Conservation (phyloP, 2,329 filamentous ascomycete genomes). For the Boeremia lycopersici region DNA sequence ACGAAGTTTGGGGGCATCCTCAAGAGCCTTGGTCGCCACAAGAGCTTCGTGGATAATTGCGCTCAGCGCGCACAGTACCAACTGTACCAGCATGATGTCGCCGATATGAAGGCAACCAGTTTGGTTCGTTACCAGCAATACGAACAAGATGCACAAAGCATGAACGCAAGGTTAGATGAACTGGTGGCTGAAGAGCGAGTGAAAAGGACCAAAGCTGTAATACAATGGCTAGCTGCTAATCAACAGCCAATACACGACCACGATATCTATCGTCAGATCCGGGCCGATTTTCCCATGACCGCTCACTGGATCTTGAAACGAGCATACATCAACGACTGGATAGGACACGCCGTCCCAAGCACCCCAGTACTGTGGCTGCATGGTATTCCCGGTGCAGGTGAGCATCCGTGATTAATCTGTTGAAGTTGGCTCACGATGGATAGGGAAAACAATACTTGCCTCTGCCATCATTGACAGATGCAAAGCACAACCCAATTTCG, state of each 20-base stretch:
- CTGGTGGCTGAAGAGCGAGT: background rate
- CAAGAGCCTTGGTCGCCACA: conserved; percentile 33
- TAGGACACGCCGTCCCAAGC: conserved; percentile 10
- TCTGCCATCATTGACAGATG: conserved; percentile 33
- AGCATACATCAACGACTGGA: conserved; percentile 28
- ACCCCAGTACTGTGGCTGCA: conserved; percentile 24
- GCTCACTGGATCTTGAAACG: conserved; percentile 29
- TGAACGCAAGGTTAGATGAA: background rate
- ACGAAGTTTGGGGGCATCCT: conserved; percentile 39
- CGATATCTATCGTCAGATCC: conserved; percentile 3
- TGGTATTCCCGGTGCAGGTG: conserved; percentile 36
- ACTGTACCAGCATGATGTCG: background rate
- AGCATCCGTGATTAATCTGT: background rate
- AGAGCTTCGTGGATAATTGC: conserved; percentile 31
- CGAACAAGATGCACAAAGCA: background rate
- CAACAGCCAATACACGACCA: conserved; percentile 22
- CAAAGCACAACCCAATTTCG: background rate
- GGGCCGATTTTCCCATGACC: conserved; percentile 21
- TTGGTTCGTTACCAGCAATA: background rate
- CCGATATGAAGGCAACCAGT: background rate
- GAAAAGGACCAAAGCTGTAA: background rate
- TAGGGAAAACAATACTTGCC: conserved; percentile 37
- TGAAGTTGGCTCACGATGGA: background rate
- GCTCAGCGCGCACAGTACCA: conserved; percentile 7
- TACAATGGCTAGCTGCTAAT: conserved; percentile 27